Percentiles rank a stretch among this genome's conserved stretches.
These are phyloP conservation scores for Combretum micranthum DNA, from an alignment of 345 rosid species.

Conservation along the genomic window DNA sequence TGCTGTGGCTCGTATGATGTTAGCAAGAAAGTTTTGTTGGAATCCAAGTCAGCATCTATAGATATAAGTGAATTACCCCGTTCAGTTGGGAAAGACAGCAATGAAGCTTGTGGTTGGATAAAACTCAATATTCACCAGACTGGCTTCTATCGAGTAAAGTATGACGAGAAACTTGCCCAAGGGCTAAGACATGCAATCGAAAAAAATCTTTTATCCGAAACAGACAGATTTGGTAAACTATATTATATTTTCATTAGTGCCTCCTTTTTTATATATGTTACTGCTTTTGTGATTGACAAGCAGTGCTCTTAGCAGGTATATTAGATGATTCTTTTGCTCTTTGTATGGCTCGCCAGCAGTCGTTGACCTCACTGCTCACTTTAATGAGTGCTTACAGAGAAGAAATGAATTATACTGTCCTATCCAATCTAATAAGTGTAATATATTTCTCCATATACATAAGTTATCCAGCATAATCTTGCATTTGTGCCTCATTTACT, in stretches of 20 bases:
- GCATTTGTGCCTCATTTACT: slow-evolving; percentile 15
- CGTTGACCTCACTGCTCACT: slow-evolving; percentile 73
- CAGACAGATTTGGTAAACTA: slow-evolving; percentile 73
- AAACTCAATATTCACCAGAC: slow-evolving; percentile 78
- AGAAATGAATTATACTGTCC: slow-evolving; percentile 74
- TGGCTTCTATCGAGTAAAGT: slow-evolving; percentile 93
- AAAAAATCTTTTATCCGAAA: slow-evolving; percentile 47
- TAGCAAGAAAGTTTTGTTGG: slow-evolving; percentile 59
- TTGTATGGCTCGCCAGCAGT: slow-evolving; percentile 81
- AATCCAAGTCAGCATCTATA: slow-evolving; percentile 49
- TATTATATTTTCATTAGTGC: background rate
- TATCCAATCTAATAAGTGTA: slow-evolving; percentile 79
- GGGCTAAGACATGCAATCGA: slow-evolving; percentile 67
- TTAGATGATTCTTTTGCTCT: slow-evolving; percentile 93
- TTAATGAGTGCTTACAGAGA: slow-evolving; percentile 69
- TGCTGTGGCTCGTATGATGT: slow-evolving; percentile 70
- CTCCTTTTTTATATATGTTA: slow-evolving; percentile 1
- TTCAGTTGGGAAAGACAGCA: slow-evolving; percentile 14
- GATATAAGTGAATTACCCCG: slow-evolving; percentile 17
- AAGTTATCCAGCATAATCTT: background rate
- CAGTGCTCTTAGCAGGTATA: slow-evolving; percentile 43
- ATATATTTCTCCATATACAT: slow-evolving; percentile 6
- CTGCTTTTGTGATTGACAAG: slow-evolving; percentile 10
- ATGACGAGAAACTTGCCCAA: slow-evolving; percentile 74
- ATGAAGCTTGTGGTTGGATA: slow-evolving; percentile 41